Evolutionary conservation across 2,329 filamentous ascomycete genomes (phyloP).

Genomic region (Penicillium sp.): DNA sequence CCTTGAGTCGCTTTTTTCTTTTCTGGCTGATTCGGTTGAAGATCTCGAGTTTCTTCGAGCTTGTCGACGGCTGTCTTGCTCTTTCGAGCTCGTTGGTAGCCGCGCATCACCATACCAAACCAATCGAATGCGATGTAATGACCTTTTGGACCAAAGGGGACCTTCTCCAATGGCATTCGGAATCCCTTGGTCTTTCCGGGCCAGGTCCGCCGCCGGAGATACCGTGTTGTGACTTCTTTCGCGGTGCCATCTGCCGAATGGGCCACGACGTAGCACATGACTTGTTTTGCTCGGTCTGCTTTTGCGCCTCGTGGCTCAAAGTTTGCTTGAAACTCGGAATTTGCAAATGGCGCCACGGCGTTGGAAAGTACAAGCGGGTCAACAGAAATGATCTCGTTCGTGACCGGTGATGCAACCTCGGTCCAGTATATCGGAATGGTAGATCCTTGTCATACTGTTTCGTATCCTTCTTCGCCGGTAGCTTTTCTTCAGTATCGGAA

Average conservation of each 20-base stretch:
- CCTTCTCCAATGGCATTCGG: slow-evolving; percentile 75
- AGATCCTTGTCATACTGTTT: slow-evolving; percentile 72
- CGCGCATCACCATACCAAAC: slow-evolving; percentile 79
- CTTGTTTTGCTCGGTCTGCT: slow-evolving; percentile 82
- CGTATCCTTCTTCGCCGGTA: slow-evolving; percentile 42
- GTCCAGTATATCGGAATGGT: slow-evolving; percentile 88
- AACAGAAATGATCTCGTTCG: slow-evolving; percentile 75
- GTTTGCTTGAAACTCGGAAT: slow-evolving; percentile 68
- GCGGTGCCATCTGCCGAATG: slow-evolving; percentile 82
- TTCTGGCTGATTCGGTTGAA: slow-evolving; percentile 71
- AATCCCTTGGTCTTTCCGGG: slow-evolving; percentile 89
- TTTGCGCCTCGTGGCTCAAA: slow-evolving; percentile 82
- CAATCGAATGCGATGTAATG: slow-evolving; percentile 83
- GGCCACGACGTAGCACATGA: slow-evolving; percentile 85
- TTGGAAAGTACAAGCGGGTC: slow-evolving; percentile 71
- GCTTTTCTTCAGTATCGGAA: slow-evolving; percentile 24
- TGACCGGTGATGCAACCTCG: slow-evolving; percentile 81
- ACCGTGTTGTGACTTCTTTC: slow-evolving; percentile 92
- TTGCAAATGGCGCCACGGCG: slow-evolving; percentile 63
- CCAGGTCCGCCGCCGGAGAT: slow-evolving; percentile 77
- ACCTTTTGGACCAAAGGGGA: slow-evolving; percentile 74
- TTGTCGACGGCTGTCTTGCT: slow-evolving; percentile 72
- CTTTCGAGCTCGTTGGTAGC: slow-evolving; percentile 61
- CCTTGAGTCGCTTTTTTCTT: slow-evolving; percentile 74
- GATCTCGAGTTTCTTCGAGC: slow-evolving; percentile 74